Evolutionary conservation across 1,284 basidiomycete genomes (phyloP).

Genomic region (Exsudoporus floridanus): DNA sequence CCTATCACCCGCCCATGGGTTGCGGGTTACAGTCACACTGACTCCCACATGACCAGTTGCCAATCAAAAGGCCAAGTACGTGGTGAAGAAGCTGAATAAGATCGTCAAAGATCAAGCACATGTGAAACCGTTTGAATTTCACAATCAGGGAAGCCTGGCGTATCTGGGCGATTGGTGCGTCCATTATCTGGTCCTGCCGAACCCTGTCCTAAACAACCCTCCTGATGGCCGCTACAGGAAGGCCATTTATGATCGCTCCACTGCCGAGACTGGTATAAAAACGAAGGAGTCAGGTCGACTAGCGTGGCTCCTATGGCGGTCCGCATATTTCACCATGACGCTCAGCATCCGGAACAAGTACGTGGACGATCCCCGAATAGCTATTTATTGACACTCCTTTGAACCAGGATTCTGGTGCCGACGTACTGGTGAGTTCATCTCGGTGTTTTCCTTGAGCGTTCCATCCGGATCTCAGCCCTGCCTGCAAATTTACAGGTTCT

Average conservation of each 20-base stretch:
- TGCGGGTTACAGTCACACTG: slow-evolving; percentile 26
- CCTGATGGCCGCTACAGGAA: slow-evolving; percentile 46
- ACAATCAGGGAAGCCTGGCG: slow-evolving; percentile 74
- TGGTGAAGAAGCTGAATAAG: slow-evolving; percentile 67
- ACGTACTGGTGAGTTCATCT: slow-evolving; percentile 59
- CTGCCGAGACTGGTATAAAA: slow-evolving; percentile 53
- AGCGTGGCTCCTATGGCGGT: slow-evolving; percentile 81
- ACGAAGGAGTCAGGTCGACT: slow-evolving; percentile 65
- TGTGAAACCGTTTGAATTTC: slow-evolving; percentile 60
- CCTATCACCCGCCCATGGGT: slow-evolving; percentile 27
- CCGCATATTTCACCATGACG: slow-evolving; percentile 79
- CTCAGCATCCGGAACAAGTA: slow-evolving; percentile 76
- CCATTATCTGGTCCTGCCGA: slow-evolving; percentile 10
- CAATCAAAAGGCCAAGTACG: slow-evolving; percentile 76
- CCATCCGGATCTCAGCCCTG: slow-evolving; percentile 11
- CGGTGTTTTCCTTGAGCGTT: slow-evolving; percentile 11
- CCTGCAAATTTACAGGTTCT: slow-evolving; percentile 17
- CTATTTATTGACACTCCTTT: slow-evolving; percentile 4
- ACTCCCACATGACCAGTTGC: slow-evolving; percentile 55
- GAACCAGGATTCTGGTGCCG: slow-evolving; percentile 63
- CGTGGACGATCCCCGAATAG: slow-evolving; percentile 22
- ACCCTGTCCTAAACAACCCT: not conserved
- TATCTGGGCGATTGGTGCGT: slow-evolving; percentile 75
- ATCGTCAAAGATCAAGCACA: slow-evolving; percentile 47
- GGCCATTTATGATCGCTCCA: slow-evolving; percentile 70